Evolutionary conservation across 192 early-diverging fungal species (phyloP).

Genomic region (Coemansia sp.): DNA sequence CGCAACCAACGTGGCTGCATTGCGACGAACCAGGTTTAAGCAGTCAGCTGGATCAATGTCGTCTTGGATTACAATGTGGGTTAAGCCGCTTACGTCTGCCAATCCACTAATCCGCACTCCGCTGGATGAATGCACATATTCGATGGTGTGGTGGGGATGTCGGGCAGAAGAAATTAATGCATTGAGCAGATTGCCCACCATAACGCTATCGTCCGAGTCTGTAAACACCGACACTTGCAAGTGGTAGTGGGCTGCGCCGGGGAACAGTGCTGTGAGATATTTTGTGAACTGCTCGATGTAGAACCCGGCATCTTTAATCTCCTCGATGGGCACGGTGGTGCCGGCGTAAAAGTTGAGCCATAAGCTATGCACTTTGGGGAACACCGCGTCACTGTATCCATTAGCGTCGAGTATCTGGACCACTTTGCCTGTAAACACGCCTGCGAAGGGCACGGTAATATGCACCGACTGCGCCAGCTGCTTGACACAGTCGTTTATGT

Average conservation of each 20-base stretch:
- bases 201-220: conserved; percentile 44
- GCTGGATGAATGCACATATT: conserved; percentile 42
- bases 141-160: conserved; percentile 12
- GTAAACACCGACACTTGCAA: conserved; percentile 41
- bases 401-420: conserved; percentile 18
- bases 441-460: conserved; percentile 34
- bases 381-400: conserved; percentile 19
- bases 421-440: conserved; percentile 39
- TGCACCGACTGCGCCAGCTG: conserved; percentile 30
- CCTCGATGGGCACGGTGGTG: conserved; percentile 25
- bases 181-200: conserved; percentile 35
- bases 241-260: conserved; percentile 22
- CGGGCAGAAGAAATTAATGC: conserved; percentile 7
- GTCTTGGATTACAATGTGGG: conserved; percentile 37
- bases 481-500: conserved; percentile 23
- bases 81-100: conserved; percentile 22
- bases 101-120: conserved; percentile 40
- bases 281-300: conserved; percentile 21
- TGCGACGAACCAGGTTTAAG: conserved; percentile 36
- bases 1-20: conserved; percentile 29
- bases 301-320: conserved; percentile 19
- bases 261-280: conserved; percentile 26
- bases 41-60: conserved; percentile 29
- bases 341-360: conserved; percentile 47
- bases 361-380: conserved; percentile 22